These are phyloP conservation scores for Hymenoscyphus infarciens DNA, from an alignment of 2,329 filamentous ascomycete genomes.

Conservation along the genomic window DNA sequence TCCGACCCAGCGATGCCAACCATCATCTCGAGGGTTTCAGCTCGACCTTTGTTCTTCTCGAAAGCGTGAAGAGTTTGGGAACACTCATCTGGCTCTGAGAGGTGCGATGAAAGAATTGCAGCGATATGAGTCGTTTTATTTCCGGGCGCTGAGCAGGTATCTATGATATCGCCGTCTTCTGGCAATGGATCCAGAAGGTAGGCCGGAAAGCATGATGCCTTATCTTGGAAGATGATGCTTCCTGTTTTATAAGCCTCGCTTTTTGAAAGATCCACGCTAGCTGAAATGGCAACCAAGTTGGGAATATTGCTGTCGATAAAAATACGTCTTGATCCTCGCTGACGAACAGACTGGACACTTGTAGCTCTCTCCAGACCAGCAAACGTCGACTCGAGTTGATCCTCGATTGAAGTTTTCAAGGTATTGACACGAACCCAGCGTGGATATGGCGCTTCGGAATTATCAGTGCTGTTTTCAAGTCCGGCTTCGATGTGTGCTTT, in stretches of 20 bases:
- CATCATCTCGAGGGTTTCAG: constrained; percentile 80
- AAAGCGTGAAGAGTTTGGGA: constrained; percentile 66
- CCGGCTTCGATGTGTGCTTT: constrained; percentile 52
- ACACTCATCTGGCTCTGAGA: constrained; percentile 30
- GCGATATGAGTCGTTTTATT: constrained; percentile 97
- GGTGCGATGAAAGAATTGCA: constrained; percentile 56
- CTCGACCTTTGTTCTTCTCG: constrained; percentile 69
- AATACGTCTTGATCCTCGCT: constrained; percentile 47
- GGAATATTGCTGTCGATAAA: constrained; percentile 80
- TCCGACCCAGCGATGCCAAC: constrained; percentile 71
- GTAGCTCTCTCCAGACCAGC: constrained; percentile 54
- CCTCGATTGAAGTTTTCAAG: constrained; percentile 64
- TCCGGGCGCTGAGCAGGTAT: constrained; percentile 89
- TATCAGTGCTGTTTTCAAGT: constrained; percentile 41
- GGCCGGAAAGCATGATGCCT: constrained; percentile 94
- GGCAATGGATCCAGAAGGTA: constrained; percentile 71
- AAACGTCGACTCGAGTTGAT: constrained; percentile 75
- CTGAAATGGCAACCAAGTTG: constrained; percentile 75
- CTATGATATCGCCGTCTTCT: constrained; percentile 74
- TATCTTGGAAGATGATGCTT: constrained; percentile 87
- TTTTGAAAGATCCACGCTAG: constrained; percentile 67
- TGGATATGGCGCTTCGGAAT: constrained; percentile 54
- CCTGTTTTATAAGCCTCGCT: constrained; percentile 71
- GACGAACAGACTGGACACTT: constrained; percentile 54
- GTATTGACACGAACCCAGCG: constrained; percentile 90